Base-by-base conservation (phyloP, 2,329 filamentous ascomycete species). In the Alternaria hordeiaustralica region DNA sequence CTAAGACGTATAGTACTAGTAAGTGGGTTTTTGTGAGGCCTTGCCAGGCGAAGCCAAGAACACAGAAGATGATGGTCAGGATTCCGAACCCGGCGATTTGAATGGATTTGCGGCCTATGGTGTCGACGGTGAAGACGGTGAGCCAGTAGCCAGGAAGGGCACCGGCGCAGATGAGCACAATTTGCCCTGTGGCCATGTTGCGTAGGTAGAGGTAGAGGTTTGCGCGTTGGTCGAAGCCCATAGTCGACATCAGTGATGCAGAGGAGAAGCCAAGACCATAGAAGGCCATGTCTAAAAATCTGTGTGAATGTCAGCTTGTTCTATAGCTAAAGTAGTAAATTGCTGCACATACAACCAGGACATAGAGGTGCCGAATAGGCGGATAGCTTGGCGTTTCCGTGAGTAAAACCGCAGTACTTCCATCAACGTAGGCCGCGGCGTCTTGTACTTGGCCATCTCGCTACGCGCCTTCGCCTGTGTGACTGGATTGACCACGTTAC, bases 131-230 rank as follows among this genome's bases (percentile, higher is more conserved):
- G 12, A 88, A 88, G 6, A 94, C 91, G 0, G 91, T 92, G 15
- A 93, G 87, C 92, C 92, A 94, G 84, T 94, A 94, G 13, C 92
- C 92, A 0, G 92, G 92, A 13, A 94, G 91, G 51, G 92, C 90
- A 61, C 92, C 92, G 5, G 92, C 92, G 63, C 91, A 88, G 70
- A 94, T 89, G 55, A 94, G 86, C 69, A 94, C 92, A 71, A 94
- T 82, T 82, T 95, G 94, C 10, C 92, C 92, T 20, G 93, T 86
- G 54, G 92, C 90, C 8, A 89, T 92, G 80, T 92, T 92, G 83
- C 89, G 89, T 65, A 93, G 85, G 76, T 84, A 85, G 68, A 92
- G 79, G 81, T 94, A 94, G 28, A 92, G 87, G 66, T 86, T 88
- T 58, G 74, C 75, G 10, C 89, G 89, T 30, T 83, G 82, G 20